Evolutionary conservation across 2,329 filamentous ascomycete species (phyloP), one percentile per base, ranked within the genome.

Genomic region (Penicillium brasilianum): DNA sequence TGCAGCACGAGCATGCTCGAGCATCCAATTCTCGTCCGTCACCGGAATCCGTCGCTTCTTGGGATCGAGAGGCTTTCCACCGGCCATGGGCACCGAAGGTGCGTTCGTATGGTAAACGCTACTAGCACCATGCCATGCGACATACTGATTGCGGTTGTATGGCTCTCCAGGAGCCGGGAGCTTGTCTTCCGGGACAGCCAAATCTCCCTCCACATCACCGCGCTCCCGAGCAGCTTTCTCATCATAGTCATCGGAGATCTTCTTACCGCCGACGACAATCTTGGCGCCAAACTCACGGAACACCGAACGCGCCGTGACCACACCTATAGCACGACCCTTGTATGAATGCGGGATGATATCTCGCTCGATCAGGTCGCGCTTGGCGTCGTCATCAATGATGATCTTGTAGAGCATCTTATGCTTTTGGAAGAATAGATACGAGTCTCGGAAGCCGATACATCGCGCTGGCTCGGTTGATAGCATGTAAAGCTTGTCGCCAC

Each of bases 121-220:
- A 76, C 94, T 98, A 51, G 95, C 95, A 53, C 95, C 95, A 75
- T 97, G 93, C 95, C 95, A 99, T 30, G 95, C 95, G 30, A 99
- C 95, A 73, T 97, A 99, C 76, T 97, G 93, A 74, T 99, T 99
- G 80, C 94, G 93, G 83, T 99, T 97, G 83, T 99, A 99, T n/a
- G 88, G 84, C 74, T 96, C 90, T 41, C 90, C 91, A n/a, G 84
- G 82, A 9, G 85, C 85, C 28, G 93, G 86, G 44, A 93, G 85
- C 62, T 84, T 85, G 77, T 99, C 95, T 62, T 93, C 90, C 0
- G 94, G 94, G 72, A 98, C 95, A 18, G 93, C 95, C 25, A 98
- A 76, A 74, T 96, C 92, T 66, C 95, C 95, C 76, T 97, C 94
- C 2, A 92, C 85, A 28, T 88, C 88, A 22, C 93, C 94, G 55